A percentile compares a stretch with the other conserved stretches of the same genome.
Conservation (phyloP, 441 rosid genomes). For the Syzygium syzygioides region DNA sequence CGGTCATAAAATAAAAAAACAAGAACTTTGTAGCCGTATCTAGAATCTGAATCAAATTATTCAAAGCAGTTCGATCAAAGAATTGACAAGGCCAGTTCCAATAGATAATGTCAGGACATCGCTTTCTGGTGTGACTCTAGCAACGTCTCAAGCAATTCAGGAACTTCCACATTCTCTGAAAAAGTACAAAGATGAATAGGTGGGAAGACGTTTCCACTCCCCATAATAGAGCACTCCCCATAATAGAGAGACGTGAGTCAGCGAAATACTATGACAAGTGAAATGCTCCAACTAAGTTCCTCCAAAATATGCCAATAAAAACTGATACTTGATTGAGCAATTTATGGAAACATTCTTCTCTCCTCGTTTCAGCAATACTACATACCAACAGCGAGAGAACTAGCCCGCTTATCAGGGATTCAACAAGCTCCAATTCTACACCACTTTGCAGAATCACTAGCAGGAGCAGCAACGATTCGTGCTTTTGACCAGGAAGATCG, state of each 20-base stretch:
- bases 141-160: neutral
- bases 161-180: neutral
- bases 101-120: neutral
- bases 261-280: neutral
- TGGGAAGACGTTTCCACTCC: neutral
- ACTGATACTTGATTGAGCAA: neutral
- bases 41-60: neutral
- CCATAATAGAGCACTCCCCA: neutral
- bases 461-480: slow-evolving; percentile 91
- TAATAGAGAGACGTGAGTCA: neutral
- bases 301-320: slow-evolving; percentile 8
- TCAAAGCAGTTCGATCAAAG: neutral
- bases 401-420: slow-evolving; percentile 84
- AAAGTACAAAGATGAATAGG: neutral
- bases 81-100: neutral
- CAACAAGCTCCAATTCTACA: slow-evolving; percentile 94
- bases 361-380: slow-evolving; percentile 62
- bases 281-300: neutral
- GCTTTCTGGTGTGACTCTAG: neutral
- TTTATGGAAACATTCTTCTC: neutral
- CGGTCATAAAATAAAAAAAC: neutral
- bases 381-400: slow-evolving; percentile 91
- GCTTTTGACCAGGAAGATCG: slow-evolving; percentile 79
- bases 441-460: slow-evolving; percentile 90
- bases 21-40: neutral